Percentiles rank a stretch among this genome's conserved stretches.
Conservation (phyloP, 2,329 filamentous ascomycete genomes). For the Ceratocystis cacaofunesta region DNA sequence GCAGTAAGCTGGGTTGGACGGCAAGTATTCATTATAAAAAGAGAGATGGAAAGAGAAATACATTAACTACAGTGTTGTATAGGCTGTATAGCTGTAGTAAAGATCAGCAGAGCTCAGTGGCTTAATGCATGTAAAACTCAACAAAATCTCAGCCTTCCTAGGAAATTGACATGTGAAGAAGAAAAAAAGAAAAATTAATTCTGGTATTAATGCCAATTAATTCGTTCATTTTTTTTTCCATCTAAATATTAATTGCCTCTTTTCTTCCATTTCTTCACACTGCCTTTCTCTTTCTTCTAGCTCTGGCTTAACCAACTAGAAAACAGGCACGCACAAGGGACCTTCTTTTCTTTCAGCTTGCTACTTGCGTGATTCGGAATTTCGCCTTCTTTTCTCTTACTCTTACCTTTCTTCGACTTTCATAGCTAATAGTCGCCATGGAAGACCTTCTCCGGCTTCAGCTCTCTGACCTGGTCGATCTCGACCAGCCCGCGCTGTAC, state of each 20-base stretch:
- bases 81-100: too few relatives aligned
- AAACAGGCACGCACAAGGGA: too few relatives aligned
- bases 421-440: background rate
- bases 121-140: too few relatives aligned
- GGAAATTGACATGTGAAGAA: conserved; percentile 4
- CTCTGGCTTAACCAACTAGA: conserved; percentile 1
- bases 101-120: too few relatives aligned
- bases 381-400: background rate
- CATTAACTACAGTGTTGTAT: too few relatives aligned
- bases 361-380: too few relatives aligned
- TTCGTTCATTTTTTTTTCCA: too few relatives aligned
- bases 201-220: background rate
- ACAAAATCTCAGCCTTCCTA: background rate
- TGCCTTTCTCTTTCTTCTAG: conserved; percentile 11
- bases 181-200: background rate
- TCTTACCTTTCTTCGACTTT: background rate
- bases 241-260: background rate
- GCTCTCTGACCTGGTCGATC: conserved; percentile 34
- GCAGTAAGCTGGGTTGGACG: too few relatives aligned
- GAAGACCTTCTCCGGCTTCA: background rate
- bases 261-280: too few relatives aligned
- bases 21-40: too few relatives aligned
- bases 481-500: conserved; percentile 50
- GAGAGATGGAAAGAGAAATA: too few relatives aligned
- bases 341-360: too few relatives aligned